phyloP scores from a whole-genome alignment of 2,329 filamentous ascomycete species.

The Xylariaceae sp. region DNA sequence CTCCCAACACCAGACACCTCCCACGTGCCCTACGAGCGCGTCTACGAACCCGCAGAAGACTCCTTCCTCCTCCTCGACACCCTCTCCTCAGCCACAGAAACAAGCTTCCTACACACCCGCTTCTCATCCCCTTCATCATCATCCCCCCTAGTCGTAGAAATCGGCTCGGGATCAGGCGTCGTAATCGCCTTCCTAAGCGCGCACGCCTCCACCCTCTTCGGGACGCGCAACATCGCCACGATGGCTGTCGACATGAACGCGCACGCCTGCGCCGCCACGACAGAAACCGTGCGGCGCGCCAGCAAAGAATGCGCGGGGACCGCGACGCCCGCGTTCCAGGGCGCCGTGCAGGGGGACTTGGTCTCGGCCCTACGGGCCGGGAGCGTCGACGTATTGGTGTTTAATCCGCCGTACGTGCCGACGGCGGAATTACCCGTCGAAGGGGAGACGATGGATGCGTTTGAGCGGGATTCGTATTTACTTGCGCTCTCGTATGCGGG shows the following conservation, averaged over 20 bases:
- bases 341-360: constrained; percentile 66
- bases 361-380: constrained; percentile 52
- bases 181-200: constrained; percentile 85
- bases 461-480: constrained; percentile 77
- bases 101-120: constrained; percentile 58
- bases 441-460: constrained; percentile 35
- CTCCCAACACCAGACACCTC: constrained; percentile 90
- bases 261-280: constrained; percentile 73
- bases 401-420: constrained; percentile 97
- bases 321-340: constrained; percentile 48
- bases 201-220: constrained; percentile 67
- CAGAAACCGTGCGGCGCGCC: constrained; percentile 58
- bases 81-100: constrained; percentile 66
- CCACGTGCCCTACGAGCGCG: constrained; percentile 79
- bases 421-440: constrained; percentile 66
- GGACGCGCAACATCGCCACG: constrained; percentile 62
- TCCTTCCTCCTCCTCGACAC: constrained; percentile 93
- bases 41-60: constrained; percentile 96
- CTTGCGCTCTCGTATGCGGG: constrained; percentile 85
- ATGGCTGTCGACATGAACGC: constrained; percentile 79
- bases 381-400: constrained; percentile 77
- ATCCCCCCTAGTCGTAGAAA: constrained; percentile 67
- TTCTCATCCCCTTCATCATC: constrained; percentile 47
- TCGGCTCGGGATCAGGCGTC: constrained; percentile 88
- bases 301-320: constrained; percentile 32